Percentiles rank a stretch among this genome's conserved stretches.
phyloP scores from a whole-genome alignment of 345 rosid species.

The Brassica nigra region DNA sequence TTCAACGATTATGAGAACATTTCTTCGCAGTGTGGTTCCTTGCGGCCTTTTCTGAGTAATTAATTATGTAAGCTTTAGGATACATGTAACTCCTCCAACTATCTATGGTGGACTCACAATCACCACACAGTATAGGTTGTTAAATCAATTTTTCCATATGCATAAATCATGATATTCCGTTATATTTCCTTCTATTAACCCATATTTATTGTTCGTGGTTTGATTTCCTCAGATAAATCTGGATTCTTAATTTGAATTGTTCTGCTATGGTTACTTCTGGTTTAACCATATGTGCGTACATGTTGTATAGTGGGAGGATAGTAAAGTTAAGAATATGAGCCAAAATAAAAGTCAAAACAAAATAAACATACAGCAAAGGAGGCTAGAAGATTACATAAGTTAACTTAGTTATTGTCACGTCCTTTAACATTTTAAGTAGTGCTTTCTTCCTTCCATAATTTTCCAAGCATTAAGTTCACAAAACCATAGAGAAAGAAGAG shows the following conservation, averaged over 20 bases:
- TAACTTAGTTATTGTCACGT: slow-evolving; percentile 38
- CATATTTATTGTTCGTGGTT: not conserved
- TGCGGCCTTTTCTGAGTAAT: not conserved
- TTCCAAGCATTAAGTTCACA: slow-evolving; percentile 16
- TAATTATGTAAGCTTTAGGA: not conserved
- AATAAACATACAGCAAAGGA: slow-evolving; percentile 5
- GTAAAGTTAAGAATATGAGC: slow-evolving; percentile 7
- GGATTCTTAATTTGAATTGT: not conserved
- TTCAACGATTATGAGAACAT: no score
- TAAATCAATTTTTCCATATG: no score
- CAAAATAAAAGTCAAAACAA: slow-evolving; percentile 29
- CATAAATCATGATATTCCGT: not conserved
- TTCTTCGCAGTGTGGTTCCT: not conserved
- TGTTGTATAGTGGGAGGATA: slow-evolving; percentile 34
- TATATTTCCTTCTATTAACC: slow-evolving; percentile 7
- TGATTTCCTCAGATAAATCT: not conserved
- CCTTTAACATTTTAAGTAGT: slow-evolving; percentile 23
- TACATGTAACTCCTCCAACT: no score
- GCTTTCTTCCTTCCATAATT: not conserved
- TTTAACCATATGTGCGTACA: slow-evolving; percentile 30
- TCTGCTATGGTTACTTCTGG: slow-evolving; percentile 23
- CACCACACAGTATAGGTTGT: no score
- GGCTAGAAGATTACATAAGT: not conserved
- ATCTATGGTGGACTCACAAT: no score
- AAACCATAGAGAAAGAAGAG: slow-evolving; percentile 7